Evolutionary conservation across 2,329 filamentous ascomycete species (phyloP), one percentile per base, ranked within the genome.

Genomic region (Colletotrichum truncatum): DNA sequence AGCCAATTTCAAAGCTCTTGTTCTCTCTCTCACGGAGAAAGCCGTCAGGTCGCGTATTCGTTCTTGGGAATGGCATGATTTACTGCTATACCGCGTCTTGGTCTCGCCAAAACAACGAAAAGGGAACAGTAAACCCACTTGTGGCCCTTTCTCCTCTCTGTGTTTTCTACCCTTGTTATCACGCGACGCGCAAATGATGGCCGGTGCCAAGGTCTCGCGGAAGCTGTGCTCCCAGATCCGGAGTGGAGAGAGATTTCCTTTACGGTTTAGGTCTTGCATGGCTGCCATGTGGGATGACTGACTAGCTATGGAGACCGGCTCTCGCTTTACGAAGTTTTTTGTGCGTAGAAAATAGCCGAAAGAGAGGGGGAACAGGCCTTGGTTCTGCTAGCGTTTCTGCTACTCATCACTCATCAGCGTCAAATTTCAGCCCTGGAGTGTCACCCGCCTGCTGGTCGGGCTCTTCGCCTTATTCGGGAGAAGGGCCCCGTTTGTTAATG

Each of bases 271-370:
- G 53, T 45, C 64, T 55, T 56, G 56, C 65, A 66, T 65, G 65
- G 65, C 62, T 67, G 65, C 65, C 65, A 67, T 67, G 65, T 67
- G 65, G 65, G 38, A 67, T 54, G 32, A 25, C 39, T 49, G 56
- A 54, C 48, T 61, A 49, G 56, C 39, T 10, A 49, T 16, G 48
- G 56, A 41, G 56, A 53, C 48, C 2, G 41, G 41, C 48, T 64
- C 25, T 52, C 28, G 34, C 39, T 43, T 36, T 59, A 48, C 39
- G 16, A 45, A 49, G 32, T 49, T 21, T 62, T 48, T 56, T 16
- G 38, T 36, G 18, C 25, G 23, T 16, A 43, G 32, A 32, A n/a
- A 43, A 12, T 23, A 16, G 43, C 16, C 18, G 12, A 10, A 30
- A 18, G 18, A 43, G 23, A n/a, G 53, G 54, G 46, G 46, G 45